phyloP scores from a whole-genome alignment of 345 rosid species.

The Lepidium sativum region DNA sequence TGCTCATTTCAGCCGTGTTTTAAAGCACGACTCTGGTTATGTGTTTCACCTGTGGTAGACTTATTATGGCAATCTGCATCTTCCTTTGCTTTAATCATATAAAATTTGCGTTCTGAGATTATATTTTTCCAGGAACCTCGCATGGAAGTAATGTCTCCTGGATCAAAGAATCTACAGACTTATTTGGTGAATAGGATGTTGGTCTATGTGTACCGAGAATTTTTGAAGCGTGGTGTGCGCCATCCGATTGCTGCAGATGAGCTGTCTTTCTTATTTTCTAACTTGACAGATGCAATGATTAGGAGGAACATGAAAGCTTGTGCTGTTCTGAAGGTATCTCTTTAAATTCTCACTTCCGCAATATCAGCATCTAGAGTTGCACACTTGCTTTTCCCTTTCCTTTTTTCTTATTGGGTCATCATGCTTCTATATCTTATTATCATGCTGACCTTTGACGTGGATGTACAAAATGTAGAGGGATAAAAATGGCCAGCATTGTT shows the following conservation, averaged over 20 bases:
- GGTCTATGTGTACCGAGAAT: slow-evolving; percentile 76
- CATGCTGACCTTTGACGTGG: slow-evolving; percentile 15
- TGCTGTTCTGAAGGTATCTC: slow-evolving; percentile 58
- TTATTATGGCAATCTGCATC: not conserved
- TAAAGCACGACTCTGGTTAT: not conserved
- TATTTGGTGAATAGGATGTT: slow-evolving; percentile 65
- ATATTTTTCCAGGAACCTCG: slow-evolving; percentile 69
- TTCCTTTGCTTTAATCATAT: not conserved
- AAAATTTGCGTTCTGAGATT: not conserved
- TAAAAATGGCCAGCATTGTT: slow-evolving; percentile 52
- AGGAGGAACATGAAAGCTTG: slow-evolving; percentile 69
- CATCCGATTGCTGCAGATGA: slow-evolving; percentile 71
- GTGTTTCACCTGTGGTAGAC: not conserved
- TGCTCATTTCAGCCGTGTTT: slow-evolving; percentile 1
- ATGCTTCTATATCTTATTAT: not conserved
- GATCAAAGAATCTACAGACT: slow-evolving; percentile 68
- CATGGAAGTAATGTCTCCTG: slow-evolving; percentile 88
- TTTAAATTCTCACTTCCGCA: not conserved
- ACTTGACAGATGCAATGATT: slow-evolving; percentile 54
- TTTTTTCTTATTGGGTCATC: slow-evolving; percentile 36
- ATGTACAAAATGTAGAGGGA: slow-evolving; percentile 51
- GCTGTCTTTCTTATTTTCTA: slow-evolving; percentile 53
- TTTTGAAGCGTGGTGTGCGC: slow-evolving; percentile 46
- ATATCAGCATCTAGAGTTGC: slow-evolving; percentile 2
- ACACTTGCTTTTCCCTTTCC: not conserved